Conservation (phyloP, 345 rosid species). For the Chamaenerion angustifolium region DNA sequence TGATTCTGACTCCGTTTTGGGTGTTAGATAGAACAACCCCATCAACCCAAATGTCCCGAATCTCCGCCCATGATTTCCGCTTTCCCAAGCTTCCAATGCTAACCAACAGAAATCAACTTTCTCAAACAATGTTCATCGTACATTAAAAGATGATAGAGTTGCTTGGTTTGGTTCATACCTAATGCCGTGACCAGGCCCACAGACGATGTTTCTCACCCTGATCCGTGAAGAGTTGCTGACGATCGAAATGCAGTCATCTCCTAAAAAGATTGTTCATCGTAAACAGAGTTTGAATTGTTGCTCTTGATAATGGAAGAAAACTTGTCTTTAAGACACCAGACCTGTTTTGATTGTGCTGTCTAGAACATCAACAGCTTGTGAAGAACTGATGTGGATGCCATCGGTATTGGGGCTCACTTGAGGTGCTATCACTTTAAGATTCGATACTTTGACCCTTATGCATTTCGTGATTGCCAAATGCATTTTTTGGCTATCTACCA, state of each 20-base stretch:
- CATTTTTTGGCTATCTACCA: conserved; percentile 66
- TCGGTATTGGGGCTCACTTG: conserved; percentile 80
- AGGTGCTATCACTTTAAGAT: conserved; percentile 51
- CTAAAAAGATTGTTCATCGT: conserved; percentile 14
- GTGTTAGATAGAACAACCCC: conserved; percentile 55
- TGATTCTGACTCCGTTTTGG: conserved; percentile 73
- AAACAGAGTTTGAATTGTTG: no score
- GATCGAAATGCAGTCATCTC: conserved; percentile 93
- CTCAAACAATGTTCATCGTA: not conserved
- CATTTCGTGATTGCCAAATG: conserved; percentile 64
- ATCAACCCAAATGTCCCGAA: conserved; percentile 42
- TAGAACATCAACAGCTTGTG: conserved; percentile 46
- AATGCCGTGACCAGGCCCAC: conserved; percentile 98
- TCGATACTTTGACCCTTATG: conserved; percentile 22
- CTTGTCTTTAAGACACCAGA: conserved; percentile 5
- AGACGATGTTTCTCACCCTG: conserved; percentile 37
- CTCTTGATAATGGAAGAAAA: no score
- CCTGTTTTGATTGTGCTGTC: conserved; percentile 59
- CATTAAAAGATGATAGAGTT: not conserved
- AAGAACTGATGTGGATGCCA: conserved; percentile 76
- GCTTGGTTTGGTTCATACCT: conserved; percentile 29
- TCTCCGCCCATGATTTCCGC: conserved; percentile 39
- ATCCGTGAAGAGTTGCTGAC: conserved; percentile 64
- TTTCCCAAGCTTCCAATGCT: conserved; percentile 94
- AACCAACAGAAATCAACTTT: not conserved